A percentile compares a stretch with the other conserved stretches of the same genome.
phyloP scores from a whole-genome alignment of 2,329 filamentous ascomycete species.

The Sporothrix pseudoabietina region DNA sequence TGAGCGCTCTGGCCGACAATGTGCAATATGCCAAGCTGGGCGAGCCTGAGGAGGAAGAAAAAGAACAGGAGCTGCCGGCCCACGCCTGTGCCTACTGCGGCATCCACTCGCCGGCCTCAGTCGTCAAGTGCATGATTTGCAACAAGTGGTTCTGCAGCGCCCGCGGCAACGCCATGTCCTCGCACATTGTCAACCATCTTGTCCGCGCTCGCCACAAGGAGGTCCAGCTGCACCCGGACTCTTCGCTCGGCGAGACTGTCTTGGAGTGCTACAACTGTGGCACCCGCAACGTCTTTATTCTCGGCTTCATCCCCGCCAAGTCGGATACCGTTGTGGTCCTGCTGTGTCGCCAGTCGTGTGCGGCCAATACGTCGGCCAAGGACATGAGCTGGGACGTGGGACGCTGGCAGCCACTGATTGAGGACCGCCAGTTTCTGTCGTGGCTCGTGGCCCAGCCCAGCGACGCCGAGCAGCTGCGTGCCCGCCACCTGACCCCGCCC shows the following conservation, averaged over 20 bases:
- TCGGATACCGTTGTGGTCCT: slow-evolving; percentile 98
- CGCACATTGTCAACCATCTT: slow-evolving; percentile 97
- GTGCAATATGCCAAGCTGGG: slow-evolving; percentile 63
- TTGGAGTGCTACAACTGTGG: slow-evolving; percentile 99
- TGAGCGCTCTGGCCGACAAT: slow-evolving; percentile 78
- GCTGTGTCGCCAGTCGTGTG: slow-evolving; percentile 93
- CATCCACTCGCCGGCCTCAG: slow-evolving; percentile 91
- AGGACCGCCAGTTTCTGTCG: slow-evolving; percentile 89
- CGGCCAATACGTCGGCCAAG: slow-evolving; percentile 90
- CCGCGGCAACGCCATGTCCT: slow-evolving; percentile 92
- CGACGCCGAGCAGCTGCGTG: slow-evolving; percentile 93
- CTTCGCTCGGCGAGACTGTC: slow-evolving; percentile 90
- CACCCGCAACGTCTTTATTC: slow-evolving; percentile 97
- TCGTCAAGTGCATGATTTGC: slow-evolving; percentile 94
- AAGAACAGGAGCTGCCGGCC: slow-evolving; percentile 86
- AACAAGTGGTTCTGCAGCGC: slow-evolving; percentile 99
- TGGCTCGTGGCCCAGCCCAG: slow-evolving; percentile 91
- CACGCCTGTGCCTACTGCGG: slow-evolving; percentile 99
- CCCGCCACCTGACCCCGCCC: slow-evolving; percentile 87
- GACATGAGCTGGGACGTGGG: slow-evolving; percentile 99
- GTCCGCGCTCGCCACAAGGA: slow-evolving; percentile 98
- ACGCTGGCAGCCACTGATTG: slow-evolving; percentile 95
- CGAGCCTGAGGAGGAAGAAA: slow-evolving; percentile 61
- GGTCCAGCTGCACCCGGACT: slow-evolving; percentile 92
- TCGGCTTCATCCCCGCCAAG: slow-evolving; percentile 97